These are phyloP conservation scores for Ogataea paraovalis DNA, from an alignment of 805 yeast species.

Conservation along the genomic window DNA sequence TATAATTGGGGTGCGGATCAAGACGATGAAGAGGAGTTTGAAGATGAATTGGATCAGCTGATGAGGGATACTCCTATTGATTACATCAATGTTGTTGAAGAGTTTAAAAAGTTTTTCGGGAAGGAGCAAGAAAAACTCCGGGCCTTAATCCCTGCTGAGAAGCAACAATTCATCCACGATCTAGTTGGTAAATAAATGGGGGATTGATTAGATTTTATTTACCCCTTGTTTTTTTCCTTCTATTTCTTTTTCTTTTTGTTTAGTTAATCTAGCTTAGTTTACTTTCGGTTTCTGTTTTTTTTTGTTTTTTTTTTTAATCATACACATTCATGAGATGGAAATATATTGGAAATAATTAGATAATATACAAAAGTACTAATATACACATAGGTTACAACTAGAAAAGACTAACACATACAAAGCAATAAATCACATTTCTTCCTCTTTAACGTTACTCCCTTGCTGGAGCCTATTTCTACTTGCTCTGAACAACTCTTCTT, in stretches of 20 bases:
- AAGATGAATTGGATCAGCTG: constrained; percentile 30
- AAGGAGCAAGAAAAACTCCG: constrained; percentile 14
- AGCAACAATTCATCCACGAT: constrained; percentile 16
- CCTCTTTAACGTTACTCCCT: constrained; percentile 17
- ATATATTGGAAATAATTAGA: not conserved
- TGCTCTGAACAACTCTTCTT: constrained; percentile 80
- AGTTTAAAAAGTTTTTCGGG: constrained; percentile 24
- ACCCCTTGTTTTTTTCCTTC: not conserved
- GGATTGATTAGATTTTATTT: not conserved
- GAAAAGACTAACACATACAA: not conserved
- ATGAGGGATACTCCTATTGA: constrained; percentile 31
- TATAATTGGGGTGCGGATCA: constrained; percentile 19
- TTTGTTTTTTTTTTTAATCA: not conserved
- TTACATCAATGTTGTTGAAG: constrained; percentile 29
- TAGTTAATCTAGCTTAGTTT: constrained; percentile 3
- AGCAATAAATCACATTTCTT: constrained; percentile 4
- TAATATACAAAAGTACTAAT: not conserved
- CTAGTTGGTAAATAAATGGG: constrained; percentile 5
- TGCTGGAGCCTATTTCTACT: constrained; percentile 33
- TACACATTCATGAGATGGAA: not conserved
- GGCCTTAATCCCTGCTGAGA: constrained; percentile 13
- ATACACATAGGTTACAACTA: not conserved
- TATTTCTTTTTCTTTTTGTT: not conserved
- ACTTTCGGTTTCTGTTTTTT: not conserved
- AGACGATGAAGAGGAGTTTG: constrained; percentile 19